A percentile compares a stretch with the other conserved stretches of the same genome.
Conservation (phyloP, 352 stramenopile genomes). For the Phytophthora rubi region DNA sequence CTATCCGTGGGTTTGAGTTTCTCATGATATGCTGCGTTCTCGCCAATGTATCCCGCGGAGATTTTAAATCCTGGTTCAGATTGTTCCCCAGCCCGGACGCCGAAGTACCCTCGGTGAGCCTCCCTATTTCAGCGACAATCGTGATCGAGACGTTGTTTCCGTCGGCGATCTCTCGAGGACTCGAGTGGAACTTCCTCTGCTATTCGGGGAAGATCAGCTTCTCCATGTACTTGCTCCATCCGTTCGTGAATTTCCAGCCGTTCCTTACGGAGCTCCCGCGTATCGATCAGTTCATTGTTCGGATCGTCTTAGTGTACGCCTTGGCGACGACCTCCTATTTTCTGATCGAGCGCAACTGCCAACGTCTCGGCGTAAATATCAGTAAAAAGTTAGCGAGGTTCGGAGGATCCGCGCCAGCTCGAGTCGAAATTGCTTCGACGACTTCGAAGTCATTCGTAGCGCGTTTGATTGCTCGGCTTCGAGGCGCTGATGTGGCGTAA, state of each 20-base stretch:
- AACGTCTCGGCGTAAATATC: not conserved
- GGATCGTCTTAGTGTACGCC: conserved; percentile 13
- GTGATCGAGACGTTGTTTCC: conserved; percentile 16
- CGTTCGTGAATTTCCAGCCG: conserved; percentile 21
- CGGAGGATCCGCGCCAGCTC: not conserved
- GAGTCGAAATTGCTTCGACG: not conserved
- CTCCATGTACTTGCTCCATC: conserved; percentile 49
- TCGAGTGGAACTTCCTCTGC: conserved; percentile 43
- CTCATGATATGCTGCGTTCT: not conserved
- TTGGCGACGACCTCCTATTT: conserved; percentile 9
- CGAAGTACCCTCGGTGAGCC: not conserved
- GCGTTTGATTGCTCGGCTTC: not conserved
- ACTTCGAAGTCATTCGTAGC: not conserved
- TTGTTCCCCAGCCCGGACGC: not conserved
- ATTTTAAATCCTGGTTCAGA: not conserved
- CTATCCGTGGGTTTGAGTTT: not conserved
- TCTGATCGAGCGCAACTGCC: not conserved
- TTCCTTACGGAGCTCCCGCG: not conserved
- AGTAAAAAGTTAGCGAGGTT: not conserved
- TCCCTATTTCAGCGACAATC: not conserved
- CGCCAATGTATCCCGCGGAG: not conserved
- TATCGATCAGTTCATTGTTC: conserved; percentile 13
- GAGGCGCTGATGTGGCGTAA: not conserved
- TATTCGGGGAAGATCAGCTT: conserved; percentile 52
- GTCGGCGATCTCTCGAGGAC: conserved; percentile 22